Evolutionary conservation across 441 rosid species (phyloP).

Genomic region (Gossypium schwendimanii): DNA sequence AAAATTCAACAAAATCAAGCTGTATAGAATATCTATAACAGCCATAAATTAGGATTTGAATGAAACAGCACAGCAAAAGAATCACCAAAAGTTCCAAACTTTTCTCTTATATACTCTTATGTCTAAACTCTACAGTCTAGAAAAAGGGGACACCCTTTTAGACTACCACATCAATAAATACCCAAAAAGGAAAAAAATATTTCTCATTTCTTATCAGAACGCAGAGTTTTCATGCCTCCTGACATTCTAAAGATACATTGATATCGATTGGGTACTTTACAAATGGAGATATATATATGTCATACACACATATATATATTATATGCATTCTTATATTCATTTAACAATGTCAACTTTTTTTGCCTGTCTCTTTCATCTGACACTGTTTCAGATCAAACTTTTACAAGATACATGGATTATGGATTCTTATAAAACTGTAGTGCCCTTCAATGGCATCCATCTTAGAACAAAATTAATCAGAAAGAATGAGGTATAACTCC

Average conservation of each 20-base stretch:
- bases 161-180: conserved; percentile 18
- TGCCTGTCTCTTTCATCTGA: conserved; percentile 18
- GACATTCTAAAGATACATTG: conserved; percentile 29
- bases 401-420: not conserved
- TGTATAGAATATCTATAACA: conserved; percentile 31
- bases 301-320: not conserved
- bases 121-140: conserved; percentile 10
- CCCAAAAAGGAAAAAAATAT: conserved; percentile 16
- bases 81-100: conserved; percentile 28
- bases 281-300: not conserved
- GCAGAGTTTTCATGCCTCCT: conserved; percentile 28
- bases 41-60: conserved; percentile 32
- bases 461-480: not conserved
- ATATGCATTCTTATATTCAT: not conserved
- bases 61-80: conserved; percentile 11
- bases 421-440: not conserved
- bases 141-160: conserved; percentile 22
- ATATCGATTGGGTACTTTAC: conserved; percentile 18
- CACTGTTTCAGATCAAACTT: conserved; percentile 21
- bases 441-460: conserved; percentile 20
- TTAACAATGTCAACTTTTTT: not conserved
- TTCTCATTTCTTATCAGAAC: conserved; percentile 2
- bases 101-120: conserved; percentile 7
- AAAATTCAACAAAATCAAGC: conserved; percentile 26
- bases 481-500: not conserved